A percentile compares a stretch with the other conserved stretches of the same genome.
Evolutionary conservation across 2,329 filamentous ascomycete species (phyloP).

Genomic region (Botrytis elliptica): DNA sequence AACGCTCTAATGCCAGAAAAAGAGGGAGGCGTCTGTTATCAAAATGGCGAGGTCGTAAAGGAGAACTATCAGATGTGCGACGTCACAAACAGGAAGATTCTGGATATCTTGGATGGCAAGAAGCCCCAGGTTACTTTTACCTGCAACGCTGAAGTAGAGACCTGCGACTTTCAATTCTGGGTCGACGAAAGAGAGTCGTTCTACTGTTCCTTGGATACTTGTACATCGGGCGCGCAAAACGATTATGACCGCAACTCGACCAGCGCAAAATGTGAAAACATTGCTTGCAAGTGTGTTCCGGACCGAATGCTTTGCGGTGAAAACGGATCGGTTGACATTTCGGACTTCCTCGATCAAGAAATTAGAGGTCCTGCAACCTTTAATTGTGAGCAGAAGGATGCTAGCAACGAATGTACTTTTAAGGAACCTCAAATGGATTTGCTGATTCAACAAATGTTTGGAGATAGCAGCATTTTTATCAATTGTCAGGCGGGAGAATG

Average conservation of each 20-base stretch:
- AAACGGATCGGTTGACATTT: constrained; percentile 85
- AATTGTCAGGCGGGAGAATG: constrained; percentile 86
- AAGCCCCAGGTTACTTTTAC: constrained; percentile 94
- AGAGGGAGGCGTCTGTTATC: constrained; percentile 86
- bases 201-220: constrained; percentile 86
- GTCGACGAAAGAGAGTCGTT: constrained; percentile 92
- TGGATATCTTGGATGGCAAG: constrained; percentile 78
- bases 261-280: constrained; percentile 78
- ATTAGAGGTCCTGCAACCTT: constrained; percentile 90
- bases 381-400: constrained; percentile 66
- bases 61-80: constrained; percentile 98
- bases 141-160: constrained; percentile 70
- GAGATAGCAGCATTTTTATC: constrained; percentile 83
- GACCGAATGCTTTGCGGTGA: constrained; percentile 94
- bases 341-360: constrained; percentile 77
- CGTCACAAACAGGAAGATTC: constrained; percentile 93
- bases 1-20: constrained; percentile 81
- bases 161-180: constrained; percentile 99
- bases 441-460: constrained; percentile 84
- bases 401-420: constrained; percentile 70
- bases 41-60: constrained; percentile 84
- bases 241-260: constrained; percentile 74
- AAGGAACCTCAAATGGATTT: constrained; percentile 91
- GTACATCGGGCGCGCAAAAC: constrained; percentile 69
- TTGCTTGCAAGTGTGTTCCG: constrained; percentile 83